phyloP scores from a whole-genome alignment of 169 alveolate species.

The Plasmodium gallinaceum region DNA sequence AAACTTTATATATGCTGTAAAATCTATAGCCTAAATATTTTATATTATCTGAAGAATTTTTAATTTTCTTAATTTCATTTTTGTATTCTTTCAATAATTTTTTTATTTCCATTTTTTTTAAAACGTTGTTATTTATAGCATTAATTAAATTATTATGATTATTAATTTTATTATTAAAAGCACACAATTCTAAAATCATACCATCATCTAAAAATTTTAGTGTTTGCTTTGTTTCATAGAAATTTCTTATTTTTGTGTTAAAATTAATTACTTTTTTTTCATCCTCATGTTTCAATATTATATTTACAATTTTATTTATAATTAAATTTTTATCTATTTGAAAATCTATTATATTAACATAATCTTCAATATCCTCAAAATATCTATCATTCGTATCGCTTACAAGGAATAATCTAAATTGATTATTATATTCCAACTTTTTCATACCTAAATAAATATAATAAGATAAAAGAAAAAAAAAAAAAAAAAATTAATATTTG shows the following conservation, averaged over 20 bases:
- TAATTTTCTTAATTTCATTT: conserved; percentile 66
- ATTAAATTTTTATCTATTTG: conserved; percentile 62
- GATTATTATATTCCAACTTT: conserved; percentile 58
- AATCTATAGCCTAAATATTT: conserved; percentile 48
- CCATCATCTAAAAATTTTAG: conserved; percentile 71
- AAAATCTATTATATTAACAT: conserved; percentile 57
- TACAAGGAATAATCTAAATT: conserved; percentile 56
- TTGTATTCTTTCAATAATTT: conserved; percentile 69
- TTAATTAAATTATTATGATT: conserved; percentile 45
- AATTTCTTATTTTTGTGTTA: conserved; percentile 67
- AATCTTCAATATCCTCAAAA: conserved; percentile 65
- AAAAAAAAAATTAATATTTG: background rate
- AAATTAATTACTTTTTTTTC: conserved; percentile 64
- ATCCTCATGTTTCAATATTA: conserved; percentile 59
- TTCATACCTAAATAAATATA: conserved; percentile 27
- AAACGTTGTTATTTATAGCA: conserved; percentile 40
- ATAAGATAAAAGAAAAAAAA: background rate
- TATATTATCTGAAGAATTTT: conserved; percentile 55
- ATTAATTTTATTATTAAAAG: conserved; percentile 39
- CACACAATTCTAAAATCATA: conserved; percentile 58
- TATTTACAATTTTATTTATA: conserved; percentile 42
- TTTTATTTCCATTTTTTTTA: conserved; percentile 72
- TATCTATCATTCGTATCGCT: conserved; percentile 63
- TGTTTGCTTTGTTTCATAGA: conserved; percentile 73
- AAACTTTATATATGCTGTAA: conserved; percentile 62